Evolutionary conservation across 116 monocot species (phyloP).

Genomic region (Posidonia oceanica): DNA sequence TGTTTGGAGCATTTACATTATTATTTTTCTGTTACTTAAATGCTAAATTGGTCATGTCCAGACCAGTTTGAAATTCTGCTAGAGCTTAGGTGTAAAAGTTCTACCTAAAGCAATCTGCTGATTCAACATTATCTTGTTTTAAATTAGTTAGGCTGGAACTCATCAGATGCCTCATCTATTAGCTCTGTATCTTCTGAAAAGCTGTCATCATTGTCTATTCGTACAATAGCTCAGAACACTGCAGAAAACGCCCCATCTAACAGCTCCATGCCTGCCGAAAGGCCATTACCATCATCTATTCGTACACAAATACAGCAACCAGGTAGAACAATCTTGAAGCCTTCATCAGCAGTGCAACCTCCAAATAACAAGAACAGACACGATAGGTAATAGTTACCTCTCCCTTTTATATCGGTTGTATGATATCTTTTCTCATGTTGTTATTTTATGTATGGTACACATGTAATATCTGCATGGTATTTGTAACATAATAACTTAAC

Average conservation of each 20-base stretch:
- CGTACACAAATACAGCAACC: not conserved
- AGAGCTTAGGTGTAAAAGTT: too few species aligned
- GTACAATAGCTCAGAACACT: not conserved
- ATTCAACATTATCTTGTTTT: constrained; percentile 4
- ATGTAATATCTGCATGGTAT: too few species aligned
- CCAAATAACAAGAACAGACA: not conserved
- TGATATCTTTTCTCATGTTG: not conserved
- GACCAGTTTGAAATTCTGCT: too few species aligned
- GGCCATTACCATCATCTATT: not conserved
- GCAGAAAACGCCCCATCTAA: not conserved
- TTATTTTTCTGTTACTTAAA: not conserved
- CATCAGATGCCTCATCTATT: not conserved
- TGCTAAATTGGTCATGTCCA: not conserved
- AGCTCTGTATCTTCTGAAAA: not conserved
- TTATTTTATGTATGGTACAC: not conserved
- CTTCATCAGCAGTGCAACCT: not conserved
- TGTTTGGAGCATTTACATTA: not conserved
- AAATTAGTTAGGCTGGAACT: constrained; percentile 2
- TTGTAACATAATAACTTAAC: too few species aligned
- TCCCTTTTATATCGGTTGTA: not conserved
- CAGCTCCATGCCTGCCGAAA: not conserved
- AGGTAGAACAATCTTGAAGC: not conserved
- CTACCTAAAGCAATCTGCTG: not conserved
- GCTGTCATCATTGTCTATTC: constrained; percentile 1
- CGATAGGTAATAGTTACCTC: not conserved